Evolutionary conservation across 441 rosid species (phyloP).

Genomic region (Jatropha multifida): DNA sequence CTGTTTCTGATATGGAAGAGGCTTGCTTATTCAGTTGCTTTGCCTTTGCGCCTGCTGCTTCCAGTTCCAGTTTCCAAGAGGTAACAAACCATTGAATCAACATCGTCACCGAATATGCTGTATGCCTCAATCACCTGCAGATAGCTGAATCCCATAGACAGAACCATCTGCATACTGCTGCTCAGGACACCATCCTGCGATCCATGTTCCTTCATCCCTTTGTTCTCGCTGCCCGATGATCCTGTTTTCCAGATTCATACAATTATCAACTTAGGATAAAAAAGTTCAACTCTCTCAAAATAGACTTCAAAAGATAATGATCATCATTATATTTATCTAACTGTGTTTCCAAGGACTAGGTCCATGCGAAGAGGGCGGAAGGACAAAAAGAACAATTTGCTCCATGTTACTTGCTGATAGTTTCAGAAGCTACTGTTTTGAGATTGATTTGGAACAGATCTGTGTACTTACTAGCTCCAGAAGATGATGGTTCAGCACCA

Average conservation of each 20-base stretch:
- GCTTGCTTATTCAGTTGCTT: conserved; percentile 68
- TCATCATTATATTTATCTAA: background rate
- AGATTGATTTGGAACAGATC: background rate
- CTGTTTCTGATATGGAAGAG: background rate
- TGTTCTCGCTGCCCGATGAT: conserved; percentile 63
- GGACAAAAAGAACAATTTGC: background rate
- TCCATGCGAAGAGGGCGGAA: background rate
- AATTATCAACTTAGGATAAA: background rate
- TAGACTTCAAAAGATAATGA: no score
- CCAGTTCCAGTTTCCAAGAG: conserved; percentile 78
- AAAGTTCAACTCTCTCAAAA: background rate
- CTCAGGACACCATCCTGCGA: conserved; percentile 48
- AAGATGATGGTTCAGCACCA: conserved; percentile 94
- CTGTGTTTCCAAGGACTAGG: background rate
- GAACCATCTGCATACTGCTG: conserved; percentile 67
- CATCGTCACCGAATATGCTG: conserved; percentile 94
- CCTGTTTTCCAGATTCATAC: conserved; percentile 36
- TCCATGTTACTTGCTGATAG: background rate
- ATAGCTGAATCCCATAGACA: conserved; percentile 97
- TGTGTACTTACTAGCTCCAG: conserved; percentile 76
- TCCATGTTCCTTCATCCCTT: conserved; percentile 31
- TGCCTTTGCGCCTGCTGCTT: conserved; percentile 83
- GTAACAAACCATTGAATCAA: conserved; percentile 93
- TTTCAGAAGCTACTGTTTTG: background rate
- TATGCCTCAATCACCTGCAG: conserved; percentile 83